phyloP scores from a whole-genome alignment of 2,329 filamentous ascomycete species.

The Diplodia sapinea region DNA sequence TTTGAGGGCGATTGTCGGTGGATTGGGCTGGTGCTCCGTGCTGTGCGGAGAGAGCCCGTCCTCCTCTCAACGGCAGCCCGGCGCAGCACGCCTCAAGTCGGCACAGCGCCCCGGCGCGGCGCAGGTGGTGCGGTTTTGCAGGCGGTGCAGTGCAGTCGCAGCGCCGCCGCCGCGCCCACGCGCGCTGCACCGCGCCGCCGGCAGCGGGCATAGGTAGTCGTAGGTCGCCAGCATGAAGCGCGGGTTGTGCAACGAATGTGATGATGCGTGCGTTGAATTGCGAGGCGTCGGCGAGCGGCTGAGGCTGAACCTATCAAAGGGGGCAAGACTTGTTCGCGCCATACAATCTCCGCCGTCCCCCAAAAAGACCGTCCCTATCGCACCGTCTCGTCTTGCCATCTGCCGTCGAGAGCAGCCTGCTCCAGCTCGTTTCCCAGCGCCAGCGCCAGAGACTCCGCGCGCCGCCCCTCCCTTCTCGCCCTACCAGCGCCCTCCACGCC shows the following conservation, averaged over 20 bases:
- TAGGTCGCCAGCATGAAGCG: constrained; percentile 18
- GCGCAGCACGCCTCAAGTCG: constrained; percentile 11
- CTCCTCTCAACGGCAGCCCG: constrained; percentile 2
- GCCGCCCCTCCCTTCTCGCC: constrained; percentile 28
- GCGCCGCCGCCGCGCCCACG: background rate
- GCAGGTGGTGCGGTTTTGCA: background rate
- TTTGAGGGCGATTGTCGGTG: constrained; percentile 21
- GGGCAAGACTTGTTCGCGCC: constrained; percentile 29
- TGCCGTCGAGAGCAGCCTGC: constrained; percentile 21
- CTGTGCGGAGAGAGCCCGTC: constrained; percentile 22
- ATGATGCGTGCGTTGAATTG: constrained; percentile 28
- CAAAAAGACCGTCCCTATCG: constrained; percentile 29
- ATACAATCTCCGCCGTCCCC: constrained; percentile 30
- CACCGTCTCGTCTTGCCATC: constrained; percentile 20
- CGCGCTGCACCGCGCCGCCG: constrained; percentile 1
- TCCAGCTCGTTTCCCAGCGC: constrained; percentile 28
- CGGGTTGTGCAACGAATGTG: constrained; percentile 21
- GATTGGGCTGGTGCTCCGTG: constrained; percentile 2
- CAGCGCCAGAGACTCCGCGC: constrained; percentile 9
- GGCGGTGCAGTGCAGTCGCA: background rate
- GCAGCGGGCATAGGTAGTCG: background rate
- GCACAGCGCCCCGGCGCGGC: background rate
- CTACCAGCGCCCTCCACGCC: constrained; percentile 5
- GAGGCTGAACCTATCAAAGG: constrained; percentile 31
- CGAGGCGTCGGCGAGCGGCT: constrained; percentile 28